Conservation (phyloP, 2,329 filamentous ascomycete species). For the Knoxdaviesia capensis region DNA sequence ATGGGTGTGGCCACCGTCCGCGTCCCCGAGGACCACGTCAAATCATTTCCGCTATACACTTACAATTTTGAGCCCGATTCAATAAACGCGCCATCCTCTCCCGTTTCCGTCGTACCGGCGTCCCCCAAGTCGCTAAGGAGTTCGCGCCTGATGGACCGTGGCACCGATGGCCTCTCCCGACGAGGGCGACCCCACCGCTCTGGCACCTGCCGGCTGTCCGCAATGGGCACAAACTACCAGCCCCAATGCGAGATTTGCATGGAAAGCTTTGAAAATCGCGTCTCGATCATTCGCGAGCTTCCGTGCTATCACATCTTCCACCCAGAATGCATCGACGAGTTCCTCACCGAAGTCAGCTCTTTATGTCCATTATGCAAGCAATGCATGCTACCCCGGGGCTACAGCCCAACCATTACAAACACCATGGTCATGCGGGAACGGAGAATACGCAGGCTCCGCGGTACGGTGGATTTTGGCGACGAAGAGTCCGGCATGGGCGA, state of each 20-base stretch:
- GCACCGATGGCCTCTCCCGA: slow-evolving; percentile 9
- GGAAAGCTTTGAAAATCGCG: slow-evolving; percentile 51
- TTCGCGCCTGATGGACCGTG: slow-evolving; percentile 12
- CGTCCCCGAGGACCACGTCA: slow-evolving; percentile 51
- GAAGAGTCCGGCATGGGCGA: slow-evolving; percentile 5
- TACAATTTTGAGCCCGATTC: slow-evolving; percentile 41
- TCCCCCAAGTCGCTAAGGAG: slow-evolving; percentile 11
- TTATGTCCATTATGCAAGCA: slow-evolving; percentile 84
- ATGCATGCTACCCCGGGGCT: slow-evolving; percentile 50
- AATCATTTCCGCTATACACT: slow-evolving; percentile 54
- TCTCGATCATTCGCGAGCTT: slow-evolving; percentile 62
- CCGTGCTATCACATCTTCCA: slow-evolving; percentile 90
- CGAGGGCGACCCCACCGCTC: neutral
- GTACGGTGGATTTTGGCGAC: slow-evolving; percentile 25
- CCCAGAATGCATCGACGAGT: slow-evolving; percentile 75
- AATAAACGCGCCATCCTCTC: slow-evolving; percentile 15
- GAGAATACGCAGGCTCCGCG: slow-evolving; percentile 39
- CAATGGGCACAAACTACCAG: slow-evolving; percentile 41
- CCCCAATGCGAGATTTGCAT: slow-evolving; percentile 81
- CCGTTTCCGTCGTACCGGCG: slow-evolving; percentile 10
- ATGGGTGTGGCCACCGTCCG: slow-evolving; percentile 68
- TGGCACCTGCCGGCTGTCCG: slow-evolving; percentile 2
- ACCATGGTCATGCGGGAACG: slow-evolving; percentile 70
- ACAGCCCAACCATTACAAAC: slow-evolving; percentile 56
- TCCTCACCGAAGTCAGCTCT: slow-evolving; percentile 58